A percentile compares a stretch with the other conserved stretches of the same genome.
Conservation (phyloP, 805 yeast genomes). For the Wickerhamiella musiphila region DNA sequence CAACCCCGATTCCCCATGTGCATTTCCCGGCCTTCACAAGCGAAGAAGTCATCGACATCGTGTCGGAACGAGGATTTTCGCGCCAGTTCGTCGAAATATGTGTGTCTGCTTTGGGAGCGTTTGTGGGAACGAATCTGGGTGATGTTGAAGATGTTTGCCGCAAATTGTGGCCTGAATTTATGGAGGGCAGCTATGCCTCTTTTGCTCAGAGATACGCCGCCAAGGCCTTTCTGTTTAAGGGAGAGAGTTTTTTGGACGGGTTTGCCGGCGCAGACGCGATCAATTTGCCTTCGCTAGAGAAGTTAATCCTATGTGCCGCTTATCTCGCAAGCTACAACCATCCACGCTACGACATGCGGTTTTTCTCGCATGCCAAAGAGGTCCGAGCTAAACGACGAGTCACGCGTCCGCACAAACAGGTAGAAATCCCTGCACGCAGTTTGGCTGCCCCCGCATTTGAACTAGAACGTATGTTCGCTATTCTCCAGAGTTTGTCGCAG, state of each 20-base stretch:
- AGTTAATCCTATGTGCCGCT: conserved; percentile 62
- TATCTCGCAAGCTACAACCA: conserved; percentile 69
- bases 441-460: conserved; percentile 61
- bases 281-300: conserved; percentile 15
- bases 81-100: conserved; percentile 27
- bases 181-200: conserved; percentile 11
- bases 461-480: conserved; percentile 64
- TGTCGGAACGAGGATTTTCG: conserved; percentile 30
- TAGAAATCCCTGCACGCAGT: conserved; percentile 39
- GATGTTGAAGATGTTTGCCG: conserved; percentile 14
- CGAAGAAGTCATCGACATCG: conserved; percentile 23
- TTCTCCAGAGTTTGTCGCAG: conserved; percentile 57
- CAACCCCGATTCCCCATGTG: conserved; percentile 29
- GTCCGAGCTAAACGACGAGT: conserved; percentile 25
- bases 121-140: conserved; percentile 28
- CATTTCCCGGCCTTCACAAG: conserved; percentile 27
- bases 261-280: conserved; percentile 2
- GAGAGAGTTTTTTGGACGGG: conserved; percentile 9
- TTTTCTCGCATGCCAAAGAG: conserved; percentile 48
- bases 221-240: conserved; percentile 14
- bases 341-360: conserved; percentile 46
- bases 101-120: conserved; percentile 28
- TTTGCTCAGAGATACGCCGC: conserved; percentile 15
- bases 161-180: conserved; percentile 21
- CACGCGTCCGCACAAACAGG: conserved; percentile 27